Conservation (phyloP, 2,329 filamentous ascomycete species). For the Epichloe hybrida region DNA sequence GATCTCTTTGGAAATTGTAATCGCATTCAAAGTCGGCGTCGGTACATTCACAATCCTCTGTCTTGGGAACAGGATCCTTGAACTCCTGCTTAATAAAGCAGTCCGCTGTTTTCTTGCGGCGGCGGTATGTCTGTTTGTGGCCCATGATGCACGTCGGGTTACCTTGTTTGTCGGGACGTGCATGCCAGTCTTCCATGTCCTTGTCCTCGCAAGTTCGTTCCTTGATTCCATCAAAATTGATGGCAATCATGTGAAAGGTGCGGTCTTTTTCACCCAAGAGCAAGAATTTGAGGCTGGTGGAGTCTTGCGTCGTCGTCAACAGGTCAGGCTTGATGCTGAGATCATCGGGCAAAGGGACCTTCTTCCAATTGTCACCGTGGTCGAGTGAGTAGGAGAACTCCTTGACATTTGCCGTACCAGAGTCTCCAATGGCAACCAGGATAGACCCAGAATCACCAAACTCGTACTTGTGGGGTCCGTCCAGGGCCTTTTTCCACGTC, state of each 20-base stretch:
- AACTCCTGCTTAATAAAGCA: constrained; percentile 85
- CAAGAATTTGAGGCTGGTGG: constrained; percentile 83
- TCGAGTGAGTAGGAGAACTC: constrained; percentile 68
- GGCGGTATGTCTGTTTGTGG: constrained; percentile 73
- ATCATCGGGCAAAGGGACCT: constrained; percentile 50
- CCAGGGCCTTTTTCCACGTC: constrained; percentile 62
- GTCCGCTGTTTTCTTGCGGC: constrained; percentile 74
- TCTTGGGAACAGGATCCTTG: constrained; percentile 58
- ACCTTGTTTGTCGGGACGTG: constrained; percentile 65
- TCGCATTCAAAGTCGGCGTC: constrained; percentile 90
- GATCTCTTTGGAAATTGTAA: constrained; percentile 66
- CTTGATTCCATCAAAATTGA: constrained; percentile 75
- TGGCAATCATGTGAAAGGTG: constrained; percentile 52
- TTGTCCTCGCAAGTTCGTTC: constrained; percentile 63
- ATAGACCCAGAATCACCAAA: constrained; percentile 90
- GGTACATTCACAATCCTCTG: constrained; percentile 67
- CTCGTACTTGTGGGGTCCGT: constrained; percentile 87
- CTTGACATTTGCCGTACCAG: constrained; percentile 42
- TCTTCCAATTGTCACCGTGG: constrained; percentile 75
- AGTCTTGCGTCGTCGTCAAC: constrained; percentile 82
- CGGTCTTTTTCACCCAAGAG: constrained; percentile 51
- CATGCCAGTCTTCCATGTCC: constrained; percentile 82
- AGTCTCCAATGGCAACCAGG: constrained; percentile 70
- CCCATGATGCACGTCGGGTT: constrained; percentile 89
- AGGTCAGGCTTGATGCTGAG: constrained; percentile 57